A percentile compares a stretch with the other conserved stretches of the same genome.
phyloP scores from a whole-genome alignment of 2,329 filamentous ascomycete genomes.

The Aspergillus piperis region DNA sequence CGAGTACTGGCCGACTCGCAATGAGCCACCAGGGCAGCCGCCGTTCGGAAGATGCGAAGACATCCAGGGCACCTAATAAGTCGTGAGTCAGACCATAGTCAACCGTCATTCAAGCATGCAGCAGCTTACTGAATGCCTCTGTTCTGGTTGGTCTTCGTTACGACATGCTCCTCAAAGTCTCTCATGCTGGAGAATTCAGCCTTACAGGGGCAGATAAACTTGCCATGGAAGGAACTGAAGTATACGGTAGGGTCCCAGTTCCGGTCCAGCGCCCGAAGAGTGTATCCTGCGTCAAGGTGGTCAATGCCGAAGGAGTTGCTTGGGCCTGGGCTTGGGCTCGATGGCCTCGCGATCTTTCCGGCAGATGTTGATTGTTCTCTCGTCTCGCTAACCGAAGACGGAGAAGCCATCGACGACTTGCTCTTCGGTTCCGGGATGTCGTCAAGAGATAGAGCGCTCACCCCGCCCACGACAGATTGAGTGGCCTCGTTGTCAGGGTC shows the following conservation, averaged over 20 bases:
- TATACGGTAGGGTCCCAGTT: constrained; percentile 35
- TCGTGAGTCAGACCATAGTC: constrained; percentile 5
- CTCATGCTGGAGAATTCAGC: constrained; percentile 25
- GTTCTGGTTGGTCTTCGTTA: constrained; percentile 19
- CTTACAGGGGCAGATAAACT: constrained; percentile 40
- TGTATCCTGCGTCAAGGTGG: constrained; percentile 11
- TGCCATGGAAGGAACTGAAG: constrained; percentile 30
- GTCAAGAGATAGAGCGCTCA: neutral
- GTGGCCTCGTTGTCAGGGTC: neutral
- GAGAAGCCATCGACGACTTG: neutral
- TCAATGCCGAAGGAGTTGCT: neutral
- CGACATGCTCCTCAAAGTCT: constrained; percentile 38
- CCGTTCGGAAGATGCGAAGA: constrained; percentile 40
- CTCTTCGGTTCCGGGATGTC: neutral
- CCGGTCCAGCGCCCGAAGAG: constrained; percentile 16
- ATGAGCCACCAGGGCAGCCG: constrained; percentile 43
- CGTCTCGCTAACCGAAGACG: neutral
- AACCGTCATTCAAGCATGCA: neutral
- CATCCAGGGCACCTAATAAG: constrained; percentile 41
- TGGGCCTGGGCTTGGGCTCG: neutral
- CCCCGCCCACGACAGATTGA: neutral
- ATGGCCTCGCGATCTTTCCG: neutral
- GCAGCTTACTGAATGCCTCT: constrained; percentile 23
- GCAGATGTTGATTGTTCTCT: neutral
- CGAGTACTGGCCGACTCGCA: constrained; percentile 39